Evolutionary conservation across 176 grass and related monocot species (phyloP), one percentile per base, ranked within the genome.

Genomic region (Zoysia pacifica): DNA sequence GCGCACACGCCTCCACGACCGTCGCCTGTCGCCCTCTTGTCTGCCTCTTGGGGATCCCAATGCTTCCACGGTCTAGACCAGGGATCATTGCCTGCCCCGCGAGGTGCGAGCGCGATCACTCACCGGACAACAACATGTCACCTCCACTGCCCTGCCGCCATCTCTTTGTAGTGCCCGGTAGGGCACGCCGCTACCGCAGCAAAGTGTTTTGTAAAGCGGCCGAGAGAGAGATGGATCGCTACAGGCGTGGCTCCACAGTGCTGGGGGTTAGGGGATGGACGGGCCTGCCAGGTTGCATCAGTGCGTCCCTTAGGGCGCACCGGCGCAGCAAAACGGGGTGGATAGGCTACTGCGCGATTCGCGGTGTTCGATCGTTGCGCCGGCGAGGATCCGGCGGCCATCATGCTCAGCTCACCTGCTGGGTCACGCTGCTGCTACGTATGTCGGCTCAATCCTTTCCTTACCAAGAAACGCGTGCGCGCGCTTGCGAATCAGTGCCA

Each of bases 71-170:
- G 87, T 68, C 60, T 50, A 56, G 58, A 53, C 80, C 10, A 47
- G 11, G 79, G 79, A 89, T 74, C 88, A 90, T 86, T 90, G 79
- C 88, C 19, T 69, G 88, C 88, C 86, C 87, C 73, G 48, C 20
- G 59, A 35, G n/a, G 28, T n/a, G n/a, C 15, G 28, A 28, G 28
- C 28, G 28, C 28, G 35, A 54, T n/a, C 62, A 65, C 62, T 85
- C 83, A 48, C 78, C 42, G 67, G 83, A 82, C 87, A 85, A 28
- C 19, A 85, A 78, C 87, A 89, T 82, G 87, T 78, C 83, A 42
- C 45, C 67, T 68, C 83, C 79, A 86, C 83, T 82, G 9, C 7
- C 78, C 60, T 70, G 39, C 64, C 54, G 1, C 19, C 54, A n/a
- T 45, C 40, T 41, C 37, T 43, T 64, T 15, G 52, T 84, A 79